Evolutionary conservation across 2,329 filamentous ascomycete species (phyloP), one percentile per base, ranked within the genome.

Genomic region (Sclerotinia sclerotiorum): DNA sequence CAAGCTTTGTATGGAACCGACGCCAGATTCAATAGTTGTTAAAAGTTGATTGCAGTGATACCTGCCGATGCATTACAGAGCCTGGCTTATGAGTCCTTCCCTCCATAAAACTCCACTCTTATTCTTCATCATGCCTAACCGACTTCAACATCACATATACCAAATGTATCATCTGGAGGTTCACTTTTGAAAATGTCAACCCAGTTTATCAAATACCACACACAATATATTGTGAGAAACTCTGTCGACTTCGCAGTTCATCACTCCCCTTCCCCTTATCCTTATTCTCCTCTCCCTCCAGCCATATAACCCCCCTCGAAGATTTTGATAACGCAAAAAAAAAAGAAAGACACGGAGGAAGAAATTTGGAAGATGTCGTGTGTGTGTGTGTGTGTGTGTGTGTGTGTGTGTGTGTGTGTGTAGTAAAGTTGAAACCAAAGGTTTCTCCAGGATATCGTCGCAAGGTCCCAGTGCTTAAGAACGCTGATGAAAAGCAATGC

Each of bases 381-480:
- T 68, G 63, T 64, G 39, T 42, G 35, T 55, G 52, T 39, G 35
- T 10, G 35, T 13, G 35, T 35, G 52, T 35, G 5, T 32, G 29
- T 32, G 63, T 64, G 39, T 42, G 46, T 71, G 67, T 68, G 63
- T 64, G 39, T 42, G 32, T 32, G 56, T 21, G 42, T 48, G 57
- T 35, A 32, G 66, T 67, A 63, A 71, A 72, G 72, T 71, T 74
- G 70, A 71, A 70, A 73, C 72, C 72, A 74, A 71, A 71, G 73
- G 73, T 76, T 74, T 77, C 74, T 72, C 74, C 69, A 73, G 76
- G 74, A 75, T 78, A 76, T 76, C 75, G 76, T 77, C 71, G 75
- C 75, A 77, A 77, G 72, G 71, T 75, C 70, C 71, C 73, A 68
- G 69, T 69, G 72, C 71, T 72, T 74, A 75, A 70, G 74, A 72